These are phyloP conservation scores for Thymus mandschuricus DNA, from an alignment of 257 asterid species.

Conservation along the genomic window DNA sequence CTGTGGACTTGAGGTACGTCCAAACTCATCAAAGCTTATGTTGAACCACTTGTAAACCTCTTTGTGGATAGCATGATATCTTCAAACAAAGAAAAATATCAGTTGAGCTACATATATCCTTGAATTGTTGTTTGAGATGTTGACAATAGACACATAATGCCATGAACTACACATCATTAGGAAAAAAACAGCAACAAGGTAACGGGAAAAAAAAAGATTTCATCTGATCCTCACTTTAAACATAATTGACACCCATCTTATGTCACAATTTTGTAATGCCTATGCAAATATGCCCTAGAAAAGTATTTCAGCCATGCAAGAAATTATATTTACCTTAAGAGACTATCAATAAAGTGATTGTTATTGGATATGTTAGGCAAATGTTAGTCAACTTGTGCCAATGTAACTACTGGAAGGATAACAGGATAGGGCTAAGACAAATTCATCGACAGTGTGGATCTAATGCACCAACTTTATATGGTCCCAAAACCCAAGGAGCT, in stretches of 20 bases:
- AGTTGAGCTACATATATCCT: neutral
- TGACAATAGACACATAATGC: neutral
- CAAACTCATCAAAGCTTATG: slow-evolving; percentile 69
- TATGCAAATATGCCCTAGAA: neutral
- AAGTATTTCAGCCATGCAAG: neutral
- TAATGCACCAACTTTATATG: no score
- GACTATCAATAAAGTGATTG: neutral
- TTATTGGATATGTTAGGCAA: neutral
- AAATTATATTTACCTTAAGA: neutral
- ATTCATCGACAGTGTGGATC: no score
- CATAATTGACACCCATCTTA: neutral
- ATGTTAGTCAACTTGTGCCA: slow-evolving; percentile 7
- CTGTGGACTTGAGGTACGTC: slow-evolving; percentile 87
- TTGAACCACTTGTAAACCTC: slow-evolving; percentile 50
- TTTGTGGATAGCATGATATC: slow-evolving; percentile 84
- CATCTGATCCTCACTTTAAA: slow-evolving; percentile 11
- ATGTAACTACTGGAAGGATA: neutral
- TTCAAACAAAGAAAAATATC: slow-evolving; percentile 30
- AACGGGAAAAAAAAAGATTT: neutral
- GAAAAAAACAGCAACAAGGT: neutral
- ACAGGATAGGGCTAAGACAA: no score
- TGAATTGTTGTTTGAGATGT: neutral
- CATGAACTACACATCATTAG: neutral
- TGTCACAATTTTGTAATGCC: neutral
- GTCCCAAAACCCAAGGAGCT: no score